Evolutionary conservation across 106 monocot species (phyloP).

Genomic region (Dendrobium catenatum): DNA sequence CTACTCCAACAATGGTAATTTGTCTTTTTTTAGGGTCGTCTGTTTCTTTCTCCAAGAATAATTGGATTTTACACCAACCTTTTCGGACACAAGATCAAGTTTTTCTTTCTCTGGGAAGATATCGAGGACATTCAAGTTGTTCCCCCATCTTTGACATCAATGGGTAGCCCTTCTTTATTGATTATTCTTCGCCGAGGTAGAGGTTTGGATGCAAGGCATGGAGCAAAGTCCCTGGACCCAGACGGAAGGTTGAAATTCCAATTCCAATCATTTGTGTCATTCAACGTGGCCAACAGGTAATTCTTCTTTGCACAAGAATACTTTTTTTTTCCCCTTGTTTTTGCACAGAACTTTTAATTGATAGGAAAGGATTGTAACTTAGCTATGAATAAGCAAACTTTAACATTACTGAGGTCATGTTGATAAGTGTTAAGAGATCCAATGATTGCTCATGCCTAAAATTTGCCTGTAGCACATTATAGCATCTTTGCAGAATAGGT

Average conservation of each 20-base stretch:
- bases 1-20: background rate
- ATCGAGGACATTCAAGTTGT: slow-evolving; percentile 75
- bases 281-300: slow-evolving; percentile 66
- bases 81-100: slow-evolving; percentile 88
- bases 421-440: background rate
- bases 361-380: background rate
- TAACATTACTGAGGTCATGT: background rate
- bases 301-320: background rate
- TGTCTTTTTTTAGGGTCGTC: slow-evolving; percentile 48
- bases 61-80: slow-evolving; percentile 78
- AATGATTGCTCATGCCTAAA: background rate
- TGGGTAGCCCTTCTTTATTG: slow-evolving; percentile 75
- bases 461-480: background rate
- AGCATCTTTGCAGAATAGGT: background rate
- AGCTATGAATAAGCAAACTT: background rate
- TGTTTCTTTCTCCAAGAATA: slow-evolving; percentile 86
- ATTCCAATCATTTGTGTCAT: slow-evolving; percentile 87
- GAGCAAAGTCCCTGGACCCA: slow-evolving; percentile 51
- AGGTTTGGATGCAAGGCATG: slow-evolving; percentile 76
- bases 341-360: background rate
- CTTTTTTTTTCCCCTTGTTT: background rate
- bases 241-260: slow-evolving; percentile 75
- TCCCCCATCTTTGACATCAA: slow-evolving; percentile 57
- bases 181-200: slow-evolving; percentile 60
- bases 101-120: slow-evolving; percentile 89